Evolutionary conservation across 176 grass and related monocot genomes (phyloP), one percentile per base, ranked within the genome.

Genomic region (Aegilops umbellulata): DNA sequence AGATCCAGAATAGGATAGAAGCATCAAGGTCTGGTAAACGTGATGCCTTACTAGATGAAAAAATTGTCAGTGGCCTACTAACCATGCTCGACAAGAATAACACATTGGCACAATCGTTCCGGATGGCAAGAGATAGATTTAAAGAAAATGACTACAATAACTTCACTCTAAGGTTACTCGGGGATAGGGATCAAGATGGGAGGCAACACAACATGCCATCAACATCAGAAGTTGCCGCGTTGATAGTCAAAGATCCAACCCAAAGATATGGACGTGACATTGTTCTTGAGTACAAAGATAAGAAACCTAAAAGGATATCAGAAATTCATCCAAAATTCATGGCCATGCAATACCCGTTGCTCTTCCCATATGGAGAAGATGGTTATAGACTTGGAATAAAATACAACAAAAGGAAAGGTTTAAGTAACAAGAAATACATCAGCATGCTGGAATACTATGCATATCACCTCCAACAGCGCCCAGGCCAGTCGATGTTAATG

Each of bases 291-390:
- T 74, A 74, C 17, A 69, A 51, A 19, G 46, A 65, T 35, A 80
- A 47, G 34, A 58, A 20, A 20, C 69, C 31, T 41, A 44, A 53
- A 62, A 77, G 83, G 7, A 85, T 85, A 66, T 65, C 83, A 36
- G 60, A 77, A 77, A 13, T 25, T 14, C 83, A 85, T 66, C 83
- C 83, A 26, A 85, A 85, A 31, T 77, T 77, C 44, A 85, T 77
- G 83, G 39, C 60, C 8, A 34, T 87, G 64, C 61, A 85, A 22
- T 80, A 80, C 15, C 76, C 68, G 0, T 25, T 87, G 7, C 17
- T 91, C 2, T 87, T 91, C 75, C 80, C 67, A 10, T 81, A 88
- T 19, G 85, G 81, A 11, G 85, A 91, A 88, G 85, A 91, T 76
- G 74, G 89, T 1, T 90, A 49, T 41, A 63, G 1, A 10, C 36